phyloP scores from a whole-genome alignment of 176 grass and related monocot species.

The Thinopyrum elongatum region DNA sequence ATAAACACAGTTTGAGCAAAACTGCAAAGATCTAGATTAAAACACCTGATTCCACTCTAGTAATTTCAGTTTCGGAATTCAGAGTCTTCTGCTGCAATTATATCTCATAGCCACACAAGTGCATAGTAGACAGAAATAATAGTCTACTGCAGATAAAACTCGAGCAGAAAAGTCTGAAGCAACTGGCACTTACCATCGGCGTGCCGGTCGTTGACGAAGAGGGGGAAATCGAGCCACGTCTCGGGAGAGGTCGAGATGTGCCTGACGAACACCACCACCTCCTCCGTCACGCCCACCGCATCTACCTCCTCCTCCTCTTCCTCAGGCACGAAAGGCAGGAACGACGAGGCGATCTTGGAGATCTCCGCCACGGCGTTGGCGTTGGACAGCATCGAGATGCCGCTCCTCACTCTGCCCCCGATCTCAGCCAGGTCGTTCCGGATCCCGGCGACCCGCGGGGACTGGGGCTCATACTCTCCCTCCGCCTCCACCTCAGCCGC shows the following conservation, averaged over 20 bases:
- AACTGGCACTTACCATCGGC: conserved; percentile 37
- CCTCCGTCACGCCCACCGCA: conserved; percentile 52
- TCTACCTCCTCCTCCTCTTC: conserved; percentile 27
- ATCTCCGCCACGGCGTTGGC: conserved; percentile 60
- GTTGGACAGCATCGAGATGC: conserved; percentile 72
- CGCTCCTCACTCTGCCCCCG: conserved; percentile 55
- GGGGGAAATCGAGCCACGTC: conserved; percentile 74
- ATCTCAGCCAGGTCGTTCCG: conserved; percentile 77
- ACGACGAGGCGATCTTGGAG: conserved; percentile 68
- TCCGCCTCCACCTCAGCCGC: not conserved
- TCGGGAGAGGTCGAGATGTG: conserved; percentile 54
- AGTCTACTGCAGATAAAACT: not conserved
- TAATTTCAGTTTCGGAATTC: not conserved
- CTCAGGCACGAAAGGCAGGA: conserved; percentile 60
- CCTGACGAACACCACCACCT: conserved; percentile 60
- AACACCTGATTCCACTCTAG: not conserved
- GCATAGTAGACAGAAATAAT: not conserved
- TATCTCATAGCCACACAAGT: not conserved
- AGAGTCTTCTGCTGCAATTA: not conserved
- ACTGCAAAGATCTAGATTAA: not conserved
- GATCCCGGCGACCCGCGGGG: conserved; percentile 61
- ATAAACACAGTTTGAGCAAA: not conserved
- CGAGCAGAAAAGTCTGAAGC: not conserved
- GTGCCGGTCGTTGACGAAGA: conserved; percentile 38
- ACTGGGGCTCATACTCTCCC: conserved; percentile 16